Conservation (phyloP, 345 rosid species). For the Litchi chinensis region DNA sequence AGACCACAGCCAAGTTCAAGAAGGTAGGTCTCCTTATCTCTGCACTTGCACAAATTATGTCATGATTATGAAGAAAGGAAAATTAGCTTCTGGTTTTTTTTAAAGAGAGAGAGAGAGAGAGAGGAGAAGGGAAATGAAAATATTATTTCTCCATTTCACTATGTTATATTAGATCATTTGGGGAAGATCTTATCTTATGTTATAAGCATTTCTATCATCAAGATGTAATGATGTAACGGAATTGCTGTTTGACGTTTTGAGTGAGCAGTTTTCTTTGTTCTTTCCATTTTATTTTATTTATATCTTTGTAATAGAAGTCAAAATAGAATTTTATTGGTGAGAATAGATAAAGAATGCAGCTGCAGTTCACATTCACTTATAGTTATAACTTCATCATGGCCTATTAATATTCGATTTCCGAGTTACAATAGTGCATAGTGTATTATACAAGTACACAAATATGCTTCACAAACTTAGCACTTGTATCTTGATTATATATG, state of each 20-base stretch:
- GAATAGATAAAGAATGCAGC: background rate
- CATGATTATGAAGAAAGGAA: background rate
- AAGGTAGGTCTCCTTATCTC: slow-evolving; percentile 47
- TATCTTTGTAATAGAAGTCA: background rate
- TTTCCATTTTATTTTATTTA: background rate
- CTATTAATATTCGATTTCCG: too few relatives aligned
- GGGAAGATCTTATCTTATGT: background rate
- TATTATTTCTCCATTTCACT: background rate
- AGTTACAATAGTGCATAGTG: background rate
- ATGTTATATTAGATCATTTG: background rate
- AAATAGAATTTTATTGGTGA: background rate
- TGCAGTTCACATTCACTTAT: background rate
- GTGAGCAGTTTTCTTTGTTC: background rate
- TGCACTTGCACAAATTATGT: background rate
- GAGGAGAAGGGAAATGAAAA: background rate
- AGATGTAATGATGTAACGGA: background rate
- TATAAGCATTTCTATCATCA: background rate
- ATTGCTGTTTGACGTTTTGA: background rate
- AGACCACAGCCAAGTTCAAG: slow-evolving; percentile 66
- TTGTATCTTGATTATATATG: too few relatives aligned
- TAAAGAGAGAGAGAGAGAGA: background rate
- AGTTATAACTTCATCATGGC: background rate
- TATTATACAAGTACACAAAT: too few relatives aligned
- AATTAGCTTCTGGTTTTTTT: background rate
- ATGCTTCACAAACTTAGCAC: too few relatives aligned